phyloP scores from a whole-genome alignment of 1,284 basidiomycete species.

The Phellopilus nigrolimitatus region DNA sequence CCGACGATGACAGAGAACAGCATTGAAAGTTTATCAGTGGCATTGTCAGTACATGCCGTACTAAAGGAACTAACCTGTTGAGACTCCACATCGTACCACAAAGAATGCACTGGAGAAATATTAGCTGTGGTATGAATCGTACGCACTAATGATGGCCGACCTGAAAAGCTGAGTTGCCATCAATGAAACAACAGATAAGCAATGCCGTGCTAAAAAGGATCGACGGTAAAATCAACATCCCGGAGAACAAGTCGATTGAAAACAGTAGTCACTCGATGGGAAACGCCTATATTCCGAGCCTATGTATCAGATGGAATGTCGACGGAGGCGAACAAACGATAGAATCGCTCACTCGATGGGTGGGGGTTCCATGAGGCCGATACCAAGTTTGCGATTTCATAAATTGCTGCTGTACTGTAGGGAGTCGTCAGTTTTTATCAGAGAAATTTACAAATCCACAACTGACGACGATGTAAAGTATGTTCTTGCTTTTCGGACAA shows the following conservation, averaged over 20 bases:
- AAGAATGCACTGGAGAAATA: constrained; percentile 46
- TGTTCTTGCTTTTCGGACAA: constrained; percentile 68
- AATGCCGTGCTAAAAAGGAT: constrained; percentile 47
- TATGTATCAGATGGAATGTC: constrained; percentile 13
- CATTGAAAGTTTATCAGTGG: background rate
- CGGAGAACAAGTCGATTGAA: constrained; percentile 19
- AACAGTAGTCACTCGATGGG: constrained; percentile 55
- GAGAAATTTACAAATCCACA: background rate
- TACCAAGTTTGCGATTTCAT: constrained; percentile 81
- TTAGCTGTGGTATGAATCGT: too few species aligned
- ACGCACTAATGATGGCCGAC: too few species aligned
- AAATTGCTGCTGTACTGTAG: constrained; percentile 61
- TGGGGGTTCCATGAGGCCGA: constrained; percentile 79
- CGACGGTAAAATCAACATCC: constrained; percentile 15
- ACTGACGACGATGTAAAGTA: constrained; percentile 62
- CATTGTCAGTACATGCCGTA: background rate
- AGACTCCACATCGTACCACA: constrained; percentile 84
- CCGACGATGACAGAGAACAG: constrained; percentile 4
- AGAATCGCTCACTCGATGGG: constrained; percentile 59
- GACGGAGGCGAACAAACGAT: constrained; percentile 8
- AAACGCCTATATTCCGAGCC: constrained; percentile 56
- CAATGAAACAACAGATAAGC: constrained; percentile 64
- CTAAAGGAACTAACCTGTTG: constrained; percentile 40
- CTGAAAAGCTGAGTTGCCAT: constrained; percentile 81
- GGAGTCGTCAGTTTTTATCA: background rate